Percentiles rank a stretch among this genome's conserved stretches.
phyloP scores from a whole-genome alignment of 2,329 filamentous ascomycete species.

The Epichloe coenophiala region DNA sequence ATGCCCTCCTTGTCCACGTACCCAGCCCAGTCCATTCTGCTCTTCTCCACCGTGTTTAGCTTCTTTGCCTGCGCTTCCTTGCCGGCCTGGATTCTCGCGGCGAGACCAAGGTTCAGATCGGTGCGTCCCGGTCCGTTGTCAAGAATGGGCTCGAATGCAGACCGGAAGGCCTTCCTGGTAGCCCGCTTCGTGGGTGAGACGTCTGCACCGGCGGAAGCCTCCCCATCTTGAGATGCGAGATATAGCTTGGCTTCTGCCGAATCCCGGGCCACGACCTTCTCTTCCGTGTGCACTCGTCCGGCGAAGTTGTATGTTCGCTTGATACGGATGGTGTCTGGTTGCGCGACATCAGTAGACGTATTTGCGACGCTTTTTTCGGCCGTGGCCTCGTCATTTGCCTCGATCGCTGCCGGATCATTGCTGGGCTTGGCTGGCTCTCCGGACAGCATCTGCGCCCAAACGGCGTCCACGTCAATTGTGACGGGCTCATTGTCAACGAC shows the following conservation, averaged over 20 bases:
- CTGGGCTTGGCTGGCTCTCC: slow-evolving; percentile 13
- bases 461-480: slow-evolving; percentile 56
- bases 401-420: not conserved
- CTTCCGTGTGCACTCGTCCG: slow-evolving; percentile 57
- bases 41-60: slow-evolving; percentile 59
- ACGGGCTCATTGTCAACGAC: slow-evolving; percentile 41
- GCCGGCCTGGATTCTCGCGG: slow-evolving; percentile 32
- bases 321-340: slow-evolving; percentile 41
- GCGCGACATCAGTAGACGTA: not conserved
- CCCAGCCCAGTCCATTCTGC: slow-evolving; percentile 59
- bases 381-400: slow-evolving; percentile 5
- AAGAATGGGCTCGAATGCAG: slow-evolving; percentile 45
- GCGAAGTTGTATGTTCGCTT: slow-evolving; percentile 65
- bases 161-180: slow-evolving; percentile 45
- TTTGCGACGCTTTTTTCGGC: not conserved
- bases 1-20: slow-evolving; percentile 60
- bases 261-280: slow-evolving; percentile 51
- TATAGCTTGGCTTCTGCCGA: slow-evolving; percentile 55
- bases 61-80: slow-evolving; percentile 44
- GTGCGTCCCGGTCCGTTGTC: slow-evolving; percentile 30
- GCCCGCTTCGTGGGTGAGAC: slow-evolving; percentile 26
- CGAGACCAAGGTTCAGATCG: slow-evolving; percentile 46
- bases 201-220: slow-evolving; percentile 11
- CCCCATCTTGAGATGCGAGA: slow-evolving; percentile 35
- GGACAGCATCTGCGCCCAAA: slow-evolving; percentile 55